Conservation (phyloP, 352 stramenopile species). For the Globisporangium lucens region DNA sequence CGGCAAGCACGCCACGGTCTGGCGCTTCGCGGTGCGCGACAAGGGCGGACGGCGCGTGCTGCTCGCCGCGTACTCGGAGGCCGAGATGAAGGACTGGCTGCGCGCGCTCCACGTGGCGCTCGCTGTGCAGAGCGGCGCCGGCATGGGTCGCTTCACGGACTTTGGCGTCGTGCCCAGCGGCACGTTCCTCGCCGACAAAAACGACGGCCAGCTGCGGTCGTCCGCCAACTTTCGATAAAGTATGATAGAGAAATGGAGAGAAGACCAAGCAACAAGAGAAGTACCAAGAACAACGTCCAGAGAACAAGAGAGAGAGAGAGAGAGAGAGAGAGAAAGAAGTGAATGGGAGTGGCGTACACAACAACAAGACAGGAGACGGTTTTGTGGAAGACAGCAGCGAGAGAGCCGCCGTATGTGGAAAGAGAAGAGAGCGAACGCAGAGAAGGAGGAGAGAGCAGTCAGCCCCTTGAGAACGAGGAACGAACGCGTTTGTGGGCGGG, state of each 20-base stretch:
- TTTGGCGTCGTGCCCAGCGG: slow-evolving; percentile 54
- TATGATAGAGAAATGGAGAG: slow-evolving; percentile 17
- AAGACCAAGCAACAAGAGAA: background rate
- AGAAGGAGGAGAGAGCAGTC: background rate
- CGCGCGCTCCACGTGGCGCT: slow-evolving; percentile 73
- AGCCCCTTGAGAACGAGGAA: background rate
- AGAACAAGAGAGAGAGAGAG: background rate
- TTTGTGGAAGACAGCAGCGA: background rate
- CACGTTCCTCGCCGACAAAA: slow-evolving; percentile 58
- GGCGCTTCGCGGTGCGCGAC: slow-evolving; percentile 71
- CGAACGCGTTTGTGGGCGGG: background rate
- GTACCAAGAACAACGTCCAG: slow-evolving; percentile 3
- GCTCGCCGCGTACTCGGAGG: slow-evolving; percentile 72
- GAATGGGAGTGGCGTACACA: background rate
- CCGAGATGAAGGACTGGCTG: slow-evolving; percentile 86
- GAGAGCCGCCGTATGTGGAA: background rate
- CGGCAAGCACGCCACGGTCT: slow-evolving; percentile 70
- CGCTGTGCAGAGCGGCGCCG: slow-evolving; percentile 41
- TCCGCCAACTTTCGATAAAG: slow-evolving; percentile 37
- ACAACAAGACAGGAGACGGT: slow-evolving; percentile 1
- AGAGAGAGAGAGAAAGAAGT: background rate
- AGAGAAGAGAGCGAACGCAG: background rate
- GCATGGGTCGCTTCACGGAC: slow-evolving; percentile 63
- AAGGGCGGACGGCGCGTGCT: slow-evolving; percentile 60
- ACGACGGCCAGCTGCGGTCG: slow-evolving; percentile 47